Conservation (phyloP, 1,284 basidiomycete species). For the Somion occarium region DNA sequence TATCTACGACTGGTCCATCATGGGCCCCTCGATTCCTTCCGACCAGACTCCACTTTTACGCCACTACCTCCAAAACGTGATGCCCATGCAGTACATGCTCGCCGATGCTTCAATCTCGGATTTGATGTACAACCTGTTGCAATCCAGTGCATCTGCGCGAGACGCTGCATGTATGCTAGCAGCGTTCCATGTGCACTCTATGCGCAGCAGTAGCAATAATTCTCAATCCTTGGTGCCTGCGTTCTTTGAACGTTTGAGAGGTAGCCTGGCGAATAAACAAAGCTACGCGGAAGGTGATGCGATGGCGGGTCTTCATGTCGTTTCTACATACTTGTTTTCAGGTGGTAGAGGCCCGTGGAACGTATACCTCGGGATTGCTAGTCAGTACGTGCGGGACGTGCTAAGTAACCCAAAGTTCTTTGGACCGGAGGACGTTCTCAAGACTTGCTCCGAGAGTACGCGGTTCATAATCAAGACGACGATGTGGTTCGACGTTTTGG, state of each 20-base stretch:
- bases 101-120: conserved; percentile 40
- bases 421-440: conserved; percentile 43
- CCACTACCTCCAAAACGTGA: conserved; percentile 46
- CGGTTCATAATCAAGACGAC: conserved; percentile 75
- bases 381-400: conserved; percentile 43
- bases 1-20: too few species aligned
- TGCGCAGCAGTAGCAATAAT: conserved; percentile 11
- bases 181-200: conserved; percentile 40
- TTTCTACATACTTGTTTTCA: conserved; percentile 70
- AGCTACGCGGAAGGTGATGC: conserved; percentile 54
- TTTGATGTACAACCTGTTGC: conserved; percentile 45
- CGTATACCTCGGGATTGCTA: conserved; percentile 57
- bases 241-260: conserved; percentile 31
- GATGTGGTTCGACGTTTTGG: conserved; percentile 83
- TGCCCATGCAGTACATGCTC: conserved; percentile 63
- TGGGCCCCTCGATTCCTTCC: too few species aligned
- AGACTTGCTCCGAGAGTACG: conserved; percentile 39
- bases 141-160: conserved; percentile 33
- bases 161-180: conserved; percentile 58
- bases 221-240: conserved; percentile 14
- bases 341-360: conserved; percentile 68
- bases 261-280: conserved; percentile 20
- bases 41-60: too few species aligned
- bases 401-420: conserved; percentile 33
- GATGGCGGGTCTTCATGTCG: conserved; percentile 69